Conservation (phyloP, 345 rosid genomes). For the Brassica rapa region DNA sequence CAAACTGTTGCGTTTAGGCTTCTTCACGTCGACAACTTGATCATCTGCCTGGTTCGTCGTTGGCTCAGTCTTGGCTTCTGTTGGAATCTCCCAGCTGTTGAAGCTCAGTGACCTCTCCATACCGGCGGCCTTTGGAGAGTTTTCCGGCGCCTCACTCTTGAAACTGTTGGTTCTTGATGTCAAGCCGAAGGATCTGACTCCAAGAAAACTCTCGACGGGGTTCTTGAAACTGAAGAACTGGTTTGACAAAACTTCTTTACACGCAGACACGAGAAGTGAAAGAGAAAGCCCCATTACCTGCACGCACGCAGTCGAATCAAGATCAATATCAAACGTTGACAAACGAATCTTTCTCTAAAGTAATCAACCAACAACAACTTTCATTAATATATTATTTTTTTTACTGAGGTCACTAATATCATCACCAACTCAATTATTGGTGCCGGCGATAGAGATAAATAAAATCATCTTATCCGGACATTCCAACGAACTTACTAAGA, state of each 20-base stretch:
- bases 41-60: constrained; percentile 4
- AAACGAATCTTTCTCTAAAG: constrained; percentile 27
- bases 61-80: constrained; percentile 12
- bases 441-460: constrained; percentile 4
- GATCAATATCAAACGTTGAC: constrained; percentile 23
- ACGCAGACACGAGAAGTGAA: constrained; percentile 47
- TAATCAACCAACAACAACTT: constrained; percentile 14
- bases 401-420: constrained; percentile 21
- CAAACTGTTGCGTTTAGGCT: constrained; percentile 17
- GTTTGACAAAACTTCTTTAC: constrained; percentile 45
- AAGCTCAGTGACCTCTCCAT: constrained; percentile 48
- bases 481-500: constrained; percentile 2
- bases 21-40: constrained; percentile 8
- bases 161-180: constrained; percentile 42
- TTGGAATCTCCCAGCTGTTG: constrained; percentile 45
- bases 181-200: constrained; percentile 40
- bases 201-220: constrained; percentile 38
- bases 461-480: constrained; percentile 11
- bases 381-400: constrained; percentile 32
- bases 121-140: constrained; percentile 20
- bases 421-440: constrained; percentile 27
- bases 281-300: constrained; percentile 56
- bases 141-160: constrained; percentile 36
- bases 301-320: constrained; percentile 22
- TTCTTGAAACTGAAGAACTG: constrained; percentile 36